Evolutionary conservation across 108 stramenopile genomes (phyloP).

Genomic region (Pseudonitzschia multistriata): DNA sequence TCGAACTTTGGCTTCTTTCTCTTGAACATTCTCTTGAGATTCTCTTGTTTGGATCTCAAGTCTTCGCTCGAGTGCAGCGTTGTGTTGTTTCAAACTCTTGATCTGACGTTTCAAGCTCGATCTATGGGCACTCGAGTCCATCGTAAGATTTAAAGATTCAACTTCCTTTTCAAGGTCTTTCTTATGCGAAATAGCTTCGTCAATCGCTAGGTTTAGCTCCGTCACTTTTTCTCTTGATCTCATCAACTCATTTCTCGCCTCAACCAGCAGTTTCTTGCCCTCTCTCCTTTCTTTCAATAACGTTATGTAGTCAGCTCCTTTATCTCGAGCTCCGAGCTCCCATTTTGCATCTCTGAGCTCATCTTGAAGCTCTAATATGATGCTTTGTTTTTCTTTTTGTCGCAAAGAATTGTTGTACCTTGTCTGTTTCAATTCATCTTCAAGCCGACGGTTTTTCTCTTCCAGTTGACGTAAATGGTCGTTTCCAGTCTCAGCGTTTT

Average conservation of each 20-base stretch:
- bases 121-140: conserved; percentile 21
- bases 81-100: conserved; percentile 34
- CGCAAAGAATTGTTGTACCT: conserved; percentile 16
- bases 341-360: conserved; percentile 23
- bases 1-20: conserved; percentile 10
- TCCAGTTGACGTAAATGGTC: conserved; percentile 22
- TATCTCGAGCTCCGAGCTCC: conserved; percentile 28
- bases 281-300: conserved; percentile 30
- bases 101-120: conserved; percentile 33
- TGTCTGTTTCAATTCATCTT: conserved; percentile 27
- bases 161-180: conserved; percentile 23
- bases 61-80: conserved; percentile 25
- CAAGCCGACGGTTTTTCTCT: conserved; percentile 19
- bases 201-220: conserved; percentile 20
- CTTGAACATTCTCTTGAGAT: not conserved
- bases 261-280: conserved; percentile 24
- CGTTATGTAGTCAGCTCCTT: conserved; percentile 25
- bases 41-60: conserved; percentile 19
- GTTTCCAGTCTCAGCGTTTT: conserved; percentile 20
- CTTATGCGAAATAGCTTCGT: conserved; percentile 1
- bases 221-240: conserved; percentile 4
- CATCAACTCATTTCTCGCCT: conserved; percentile 27
- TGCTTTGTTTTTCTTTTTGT: conserved; percentile 29
- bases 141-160: conserved; percentile 27
- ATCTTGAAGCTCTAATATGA: conserved; percentile 22